These are phyloP conservation scores for Venturiaceae sp. DNA, from an alignment of 2,329 filamentous ascomycete species.

Conservation along the genomic window DNA sequence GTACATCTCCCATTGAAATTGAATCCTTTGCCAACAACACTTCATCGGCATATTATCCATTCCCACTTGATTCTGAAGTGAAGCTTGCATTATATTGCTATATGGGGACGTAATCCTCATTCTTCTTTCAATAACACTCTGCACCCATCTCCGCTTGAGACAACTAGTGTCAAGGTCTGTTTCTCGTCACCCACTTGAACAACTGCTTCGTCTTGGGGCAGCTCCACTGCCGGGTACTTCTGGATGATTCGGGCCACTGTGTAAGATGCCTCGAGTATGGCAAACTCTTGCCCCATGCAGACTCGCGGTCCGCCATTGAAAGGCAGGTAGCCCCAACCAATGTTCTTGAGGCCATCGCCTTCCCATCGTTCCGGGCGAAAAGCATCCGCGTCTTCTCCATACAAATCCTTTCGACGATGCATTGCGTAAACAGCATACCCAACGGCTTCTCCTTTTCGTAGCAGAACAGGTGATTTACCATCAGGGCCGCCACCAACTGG, in stretches of 20 bases:
- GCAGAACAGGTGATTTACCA: neutral
- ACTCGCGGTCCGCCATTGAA: constrained; percentile 30
- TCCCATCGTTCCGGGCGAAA: neutral
- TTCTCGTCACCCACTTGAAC: constrained; percentile 15
- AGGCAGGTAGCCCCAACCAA: constrained; percentile 26
- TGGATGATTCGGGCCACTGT: constrained; percentile 19
- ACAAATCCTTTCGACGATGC: neutral
- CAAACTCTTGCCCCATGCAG: constrained; percentile 36
- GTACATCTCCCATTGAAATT: no score
- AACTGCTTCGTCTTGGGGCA: constrained; percentile 11
- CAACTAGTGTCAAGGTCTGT: constrained; percentile 15
- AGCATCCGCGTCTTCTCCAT: neutral
- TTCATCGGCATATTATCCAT: no score
- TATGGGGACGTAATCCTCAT: no score
- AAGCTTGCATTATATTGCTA: no score
- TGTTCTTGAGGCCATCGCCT: no score
- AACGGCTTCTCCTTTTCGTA: neutral
- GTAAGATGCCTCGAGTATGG: constrained; percentile 40
- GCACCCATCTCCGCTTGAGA: constrained; percentile 17
- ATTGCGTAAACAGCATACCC: neutral
- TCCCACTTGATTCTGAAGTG: no score
- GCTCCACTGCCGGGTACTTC: constrained; percentile 7
- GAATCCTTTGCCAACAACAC: no score
- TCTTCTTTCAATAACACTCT: no score
- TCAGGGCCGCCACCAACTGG: neutral